Conservation (phyloP, 345 rosid species). For the Barbarea vulgaris region DNA sequence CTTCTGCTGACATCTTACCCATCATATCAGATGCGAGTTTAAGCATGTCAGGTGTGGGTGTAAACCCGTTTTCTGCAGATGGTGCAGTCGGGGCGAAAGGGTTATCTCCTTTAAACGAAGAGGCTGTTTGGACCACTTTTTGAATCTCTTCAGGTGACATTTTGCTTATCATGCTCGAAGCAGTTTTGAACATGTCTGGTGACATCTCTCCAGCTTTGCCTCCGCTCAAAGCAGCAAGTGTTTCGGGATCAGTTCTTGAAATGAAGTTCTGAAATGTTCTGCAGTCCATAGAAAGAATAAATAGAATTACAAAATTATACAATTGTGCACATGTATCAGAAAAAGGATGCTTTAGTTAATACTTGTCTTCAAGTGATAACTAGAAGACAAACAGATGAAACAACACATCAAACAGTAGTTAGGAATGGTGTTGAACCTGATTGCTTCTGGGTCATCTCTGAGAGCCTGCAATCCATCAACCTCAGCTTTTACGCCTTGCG, state of each 20-base stretch:
- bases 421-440: slow-evolving; percentile 55
- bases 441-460: slow-evolving; percentile 75
- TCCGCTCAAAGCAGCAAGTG: slow-evolving; percentile 69
- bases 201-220: slow-evolving; percentile 76
- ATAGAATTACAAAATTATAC: background rate
- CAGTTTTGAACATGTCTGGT: slow-evolving; percentile 81
- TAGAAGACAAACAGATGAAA: slow-evolving; percentile 18
- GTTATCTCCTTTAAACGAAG: slow-evolving; percentile 66
- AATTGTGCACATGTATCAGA: background rate
- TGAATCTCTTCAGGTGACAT: slow-evolving; percentile 94
- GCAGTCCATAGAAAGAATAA: slow-evolving; percentile 30
- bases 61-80: slow-evolving; percentile 47
- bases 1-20: slow-evolving; percentile 73
- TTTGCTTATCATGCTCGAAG: slow-evolving; percentile 82
- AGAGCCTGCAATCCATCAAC: slow-evolving; percentile 63
- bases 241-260: slow-evolving; percentile 69
- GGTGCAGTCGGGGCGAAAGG: slow-evolving; percentile 39
- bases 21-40: slow-evolving; percentile 85
- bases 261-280: slow-evolving; percentile 83
- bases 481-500: slow-evolving; percentile 39
- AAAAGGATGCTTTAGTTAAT: slow-evolving; percentile 3
- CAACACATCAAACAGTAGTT: slow-evolving; percentile 26
- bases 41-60: slow-evolving; percentile 77
- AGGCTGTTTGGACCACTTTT: slow-evolving; percentile 77
- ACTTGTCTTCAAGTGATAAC: background rate